Base-by-base conservation (phyloP, 192 early-diverging fungal species). In the Umbelopsis sp. region DNA sequence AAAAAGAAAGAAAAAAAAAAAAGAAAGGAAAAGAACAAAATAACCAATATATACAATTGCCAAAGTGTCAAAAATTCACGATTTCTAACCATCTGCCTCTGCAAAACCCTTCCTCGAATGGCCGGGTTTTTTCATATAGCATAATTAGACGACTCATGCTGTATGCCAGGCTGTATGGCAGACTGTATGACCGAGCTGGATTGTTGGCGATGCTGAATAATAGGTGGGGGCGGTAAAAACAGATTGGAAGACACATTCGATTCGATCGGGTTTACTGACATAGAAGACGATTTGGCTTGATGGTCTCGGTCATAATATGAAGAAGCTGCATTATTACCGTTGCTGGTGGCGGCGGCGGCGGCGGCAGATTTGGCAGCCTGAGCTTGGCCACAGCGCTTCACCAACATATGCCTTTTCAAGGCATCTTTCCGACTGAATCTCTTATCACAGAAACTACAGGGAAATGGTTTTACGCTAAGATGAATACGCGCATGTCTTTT, bases 401-500 rank as follows among this genome's bases (percentile, higher is more conserved):
- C 55, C 30, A 61, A 35, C 27, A 61, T 61, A 46, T 92, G 91
- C 20, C 91, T 67, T 68, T 89, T 89, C 9, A 89, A 82, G 2
- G 90, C 91, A 80, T 92, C 91, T 22, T 88, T 87, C 37, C 90
- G 78, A 49, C 86, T 86, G 84, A 93, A 93, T 48, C 82, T 81
- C 68, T 91, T 91, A 22, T 89, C 90, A 76, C 92, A 93, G 37
- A 81, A 84, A 20, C 77, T 75, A 58, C 92, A 93, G 69, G 82
- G 84, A 76, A 88, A 89, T 20, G 91, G 91, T 75, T 93, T 93
- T 64, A 89, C 74, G 15, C 90, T 86, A 66, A 88, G 88, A 64
- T 92, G 92, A 4, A 90, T 89, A 53, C 88, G 83, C 80, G 87
- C 83, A 69, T 93, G 92, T n/a, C 91, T 80, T 64, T 91, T 90